These are phyloP conservation scores for Phytophthora pluvialis DNA, from an alignment of 352 stramenopile species.

Conservation along the genomic window DNA sequence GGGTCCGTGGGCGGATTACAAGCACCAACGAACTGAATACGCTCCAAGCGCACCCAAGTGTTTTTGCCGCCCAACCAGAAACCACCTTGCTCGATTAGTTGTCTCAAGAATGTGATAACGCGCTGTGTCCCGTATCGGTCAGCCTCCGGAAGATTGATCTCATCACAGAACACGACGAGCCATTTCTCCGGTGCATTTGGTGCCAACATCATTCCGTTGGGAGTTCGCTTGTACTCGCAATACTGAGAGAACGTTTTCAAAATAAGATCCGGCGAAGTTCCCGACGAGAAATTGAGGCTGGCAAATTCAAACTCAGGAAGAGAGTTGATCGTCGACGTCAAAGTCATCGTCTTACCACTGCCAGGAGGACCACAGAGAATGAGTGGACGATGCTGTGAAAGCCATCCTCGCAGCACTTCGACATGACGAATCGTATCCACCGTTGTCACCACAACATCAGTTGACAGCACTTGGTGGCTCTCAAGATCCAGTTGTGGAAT, in stretches of 20 bases:
- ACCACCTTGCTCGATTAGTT: conserved; percentile 97
- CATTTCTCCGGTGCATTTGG: conserved; percentile 95
- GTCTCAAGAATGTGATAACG: conserved; percentile 99
- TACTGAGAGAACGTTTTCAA: conserved; percentile 99
- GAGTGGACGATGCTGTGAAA: conserved; percentile 96
- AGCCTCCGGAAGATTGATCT: conserved; percentile 99
- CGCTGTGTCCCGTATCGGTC: conserved; percentile 99
- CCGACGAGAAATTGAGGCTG: conserved; percentile 99
- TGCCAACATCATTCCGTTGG: conserved; percentile 96
- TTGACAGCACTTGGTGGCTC: conserved; percentile 95
- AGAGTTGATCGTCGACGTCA: conserved; percentile 97
- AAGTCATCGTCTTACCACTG: conserved; percentile 99
- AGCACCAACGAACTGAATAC: conserved; percentile 97
- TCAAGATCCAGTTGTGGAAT: conserved; percentile 99
- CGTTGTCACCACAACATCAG: conserved; percentile 99
- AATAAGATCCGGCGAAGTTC: conserved; percentile 98
- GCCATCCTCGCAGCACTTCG: conserved; percentile 97
- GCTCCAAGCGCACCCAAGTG: conserved; percentile 91
- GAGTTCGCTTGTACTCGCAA: conserved; percentile 98
- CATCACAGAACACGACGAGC: conserved; percentile 99
- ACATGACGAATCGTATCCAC: conserved; percentile 99
- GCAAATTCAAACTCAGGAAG: conserved; percentile 98
- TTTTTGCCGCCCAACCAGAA: conserved; percentile 91
- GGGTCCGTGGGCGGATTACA: conserved; percentile 99
- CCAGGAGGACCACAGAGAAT: conserved; percentile 98